A percentile compares a stretch with the other conserved stretches of the same genome.
Conservation (phyloP, 805 yeast genomes). For the Zygotorulaspora chibaensis region DNA sequence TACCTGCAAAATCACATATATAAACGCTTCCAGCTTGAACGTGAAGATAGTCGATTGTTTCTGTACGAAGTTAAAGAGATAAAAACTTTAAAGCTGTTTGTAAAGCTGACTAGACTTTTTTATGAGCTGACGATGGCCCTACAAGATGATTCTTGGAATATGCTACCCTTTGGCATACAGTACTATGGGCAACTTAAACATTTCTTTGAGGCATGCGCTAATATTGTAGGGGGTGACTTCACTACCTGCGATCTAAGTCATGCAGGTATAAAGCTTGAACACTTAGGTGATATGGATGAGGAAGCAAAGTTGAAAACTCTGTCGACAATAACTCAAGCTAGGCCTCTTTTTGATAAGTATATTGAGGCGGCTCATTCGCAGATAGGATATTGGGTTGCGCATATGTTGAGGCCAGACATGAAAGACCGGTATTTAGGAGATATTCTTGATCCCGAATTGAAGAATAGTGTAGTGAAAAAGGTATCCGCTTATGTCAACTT, state of each 20-base stretch:
- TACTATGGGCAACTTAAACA: conserved; percentile 1
- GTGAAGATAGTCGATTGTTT: conserved; percentile 1
- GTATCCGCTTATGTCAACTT: neutral
- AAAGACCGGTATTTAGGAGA: conserved; percentile 1
- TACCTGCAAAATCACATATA: conserved; percentile 2
- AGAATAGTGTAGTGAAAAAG: neutral
- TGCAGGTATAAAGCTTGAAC: conserved; percentile 1
- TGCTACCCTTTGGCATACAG: conserved; percentile 4
- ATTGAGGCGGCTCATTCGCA: conserved; percentile 1
- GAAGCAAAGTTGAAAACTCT: conserved; percentile 1
- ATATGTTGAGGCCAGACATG: conserved; percentile 7
- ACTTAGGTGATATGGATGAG: conserved; percentile 2
- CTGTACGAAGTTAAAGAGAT: conserved; percentile 2
- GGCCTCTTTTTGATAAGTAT: conserved; percentile 4
- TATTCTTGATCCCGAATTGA: conserved; percentile 1
- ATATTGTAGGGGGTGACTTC: conserved; percentile 1
- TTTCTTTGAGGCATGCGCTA: conserved; percentile 2
- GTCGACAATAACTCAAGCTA: neutral
- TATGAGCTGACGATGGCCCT: conserved; percentile 4
- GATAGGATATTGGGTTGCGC: conserved; percentile 5
- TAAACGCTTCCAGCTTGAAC: conserved; percentile 2
- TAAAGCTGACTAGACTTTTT: neutral
- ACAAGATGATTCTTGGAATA: conserved; percentile 5
- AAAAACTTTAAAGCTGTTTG: conserved; percentile 1
- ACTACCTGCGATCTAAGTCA: neutral